Base-by-base conservation (phyloP, 306 rosid species). In the Cicer chorassanicum region DNA sequence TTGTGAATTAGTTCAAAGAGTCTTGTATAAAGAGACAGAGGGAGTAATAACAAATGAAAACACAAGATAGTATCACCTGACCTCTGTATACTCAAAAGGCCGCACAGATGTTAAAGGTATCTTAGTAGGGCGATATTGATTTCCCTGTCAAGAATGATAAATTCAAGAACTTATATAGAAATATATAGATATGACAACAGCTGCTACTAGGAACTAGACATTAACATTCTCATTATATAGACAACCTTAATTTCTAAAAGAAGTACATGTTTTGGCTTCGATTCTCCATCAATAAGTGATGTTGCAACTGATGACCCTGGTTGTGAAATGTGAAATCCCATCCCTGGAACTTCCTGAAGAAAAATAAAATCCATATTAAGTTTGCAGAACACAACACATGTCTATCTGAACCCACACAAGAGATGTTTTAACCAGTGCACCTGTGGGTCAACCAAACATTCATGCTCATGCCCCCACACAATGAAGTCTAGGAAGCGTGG, bases 261-360 rank as follows among this genome's bases (percentile, higher is more conserved):
- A 86, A 94, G 97, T 6, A 90, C 96, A 69, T 92, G 99, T 74
- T 94, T 94, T 7, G 99, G 99, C 85, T 92, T 94, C 49, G 99
- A 94, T 84, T 94, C 99, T 73, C 99, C 99, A 76, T 92, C 99
- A 76, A 94, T 94, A 57, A 94, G 91, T 65, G 99, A 94, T 82
- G 97, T 94, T 66, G 99, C 99, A 66, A 94, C 99, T 19, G 99
- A 94, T 39, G 99, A 94, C 65, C 99, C 99, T 74, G 99, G 99
- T 77, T 94, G 99, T 21, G 99, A 83, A 80, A 94, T 91, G 90
- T 94, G 99, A 85, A 94, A 94, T 59, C 99, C 97, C 99, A 92
- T 92, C 80, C 97, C 99, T 7, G 97, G 89, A 86, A 94, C 96
- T 87, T 94, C 99, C 99, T 94, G 85, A 84, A 56, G 72, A 82